phyloP scores from a whole-genome alignment of 805 yeast species.

The Sugiyamaella valdiviana region DNA sequence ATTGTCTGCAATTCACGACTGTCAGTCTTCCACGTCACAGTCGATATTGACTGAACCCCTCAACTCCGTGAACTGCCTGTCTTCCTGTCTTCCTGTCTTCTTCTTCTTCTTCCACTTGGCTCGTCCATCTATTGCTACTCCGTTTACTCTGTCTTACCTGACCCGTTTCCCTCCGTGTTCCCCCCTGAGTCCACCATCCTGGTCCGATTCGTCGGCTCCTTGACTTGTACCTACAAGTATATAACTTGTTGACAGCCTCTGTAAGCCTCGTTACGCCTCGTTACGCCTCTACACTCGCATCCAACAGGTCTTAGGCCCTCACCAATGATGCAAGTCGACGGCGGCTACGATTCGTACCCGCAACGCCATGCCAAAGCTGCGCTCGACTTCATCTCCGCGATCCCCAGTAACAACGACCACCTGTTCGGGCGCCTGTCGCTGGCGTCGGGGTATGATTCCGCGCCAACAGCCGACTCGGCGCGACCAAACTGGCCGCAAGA shows the following conservation, averaged over 20 bases:
- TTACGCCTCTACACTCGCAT: too few species aligned
- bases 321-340: neutral
- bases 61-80: neutral
- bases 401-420: neutral
- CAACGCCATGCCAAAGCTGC: slow-evolving; percentile 1
- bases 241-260: too few species aligned
- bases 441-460: too few species aligned
- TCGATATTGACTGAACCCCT: too few species aligned
- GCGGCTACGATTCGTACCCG: neutral
- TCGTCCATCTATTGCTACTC: neutral
- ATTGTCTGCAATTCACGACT: neutral
- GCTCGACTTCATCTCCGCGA: neutral
- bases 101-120: neutral
- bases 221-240: too few species aligned
- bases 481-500: too few species aligned
- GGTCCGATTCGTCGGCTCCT: neutral
- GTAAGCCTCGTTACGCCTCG: too few species aligned
- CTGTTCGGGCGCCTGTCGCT: too few species aligned
- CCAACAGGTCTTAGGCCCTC: too few species aligned
- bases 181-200: too few species aligned
- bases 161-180: too few species aligned
- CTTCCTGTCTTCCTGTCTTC: neutral
- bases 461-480: too few species aligned
- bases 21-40: neutral
- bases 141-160: neutral